Evolutionary conservation across 2,329 filamentous ascomycete species (phyloP), one percentile per base, ranked within the genome.

Genomic region (Cytospora leucostoma): DNA sequence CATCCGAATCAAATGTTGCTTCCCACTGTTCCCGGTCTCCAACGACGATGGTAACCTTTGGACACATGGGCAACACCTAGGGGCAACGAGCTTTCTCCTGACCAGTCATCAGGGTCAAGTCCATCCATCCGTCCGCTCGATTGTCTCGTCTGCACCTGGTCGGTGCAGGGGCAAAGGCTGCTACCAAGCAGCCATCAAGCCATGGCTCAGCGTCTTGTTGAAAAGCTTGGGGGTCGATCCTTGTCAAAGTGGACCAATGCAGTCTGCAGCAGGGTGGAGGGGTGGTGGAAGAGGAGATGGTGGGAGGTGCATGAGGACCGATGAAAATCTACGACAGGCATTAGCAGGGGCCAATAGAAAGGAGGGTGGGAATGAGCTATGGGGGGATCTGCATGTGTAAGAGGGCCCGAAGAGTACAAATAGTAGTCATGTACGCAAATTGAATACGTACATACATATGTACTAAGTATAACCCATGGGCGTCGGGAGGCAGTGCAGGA

Each of bases 331-430:
- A 61, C 58, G 57, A 64, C 59, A 54, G 21, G 56, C 27, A 62
- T 58, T 56, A 64, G 59, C 54, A 57, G 51, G 27, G 50, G 44
- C 57, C 44, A 60, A 60, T 64, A 44, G 44, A 50, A 11, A 49
- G 12, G 17, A n/a, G 50, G 12, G 47, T 53, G 56, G 52, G 54
- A 53, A 35, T 4, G 27, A 27, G 27, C 27, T 27, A 17, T 34
- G 19, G 51, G 47, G 58, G 49, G 53, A 35, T 17, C 21, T 40
- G 59, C 7, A 32, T 32, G 49, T 35, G 60, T 27, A 21, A 6
- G 35, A 59, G 64, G 35, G 61, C 65, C 66, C 52, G 17, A 68
- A 60, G 47, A 64, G 67, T 37, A 59, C 63, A 4, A 67, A 37
- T 37, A 33, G 40, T 19, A n/a, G n/a, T n/a, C n/a, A 44, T 44